A percentile compares a stretch with the other conserved stretches of the same genome.
Evolutionary conservation across 2,329 filamentous ascomycete genomes (phyloP).

Genomic region (Teratosphaeria epicoccoides): DNA sequence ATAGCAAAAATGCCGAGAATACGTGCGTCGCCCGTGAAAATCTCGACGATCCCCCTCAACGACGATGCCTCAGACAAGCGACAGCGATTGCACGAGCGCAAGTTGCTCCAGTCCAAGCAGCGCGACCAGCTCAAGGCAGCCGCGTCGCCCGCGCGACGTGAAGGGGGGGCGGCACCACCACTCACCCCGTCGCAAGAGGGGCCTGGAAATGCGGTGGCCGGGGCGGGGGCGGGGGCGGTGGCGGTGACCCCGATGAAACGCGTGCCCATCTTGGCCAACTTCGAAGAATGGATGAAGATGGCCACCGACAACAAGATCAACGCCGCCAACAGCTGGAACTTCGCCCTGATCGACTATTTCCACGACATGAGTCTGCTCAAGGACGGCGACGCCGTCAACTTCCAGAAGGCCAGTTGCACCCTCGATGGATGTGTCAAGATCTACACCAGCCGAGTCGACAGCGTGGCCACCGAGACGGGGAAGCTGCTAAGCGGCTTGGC

Average conservation of each 20-base stretch:
- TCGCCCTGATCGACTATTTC: constrained; percentile 99
- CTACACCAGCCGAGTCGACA: constrained; percentile 96
- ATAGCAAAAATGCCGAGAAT: constrained; percentile 24
- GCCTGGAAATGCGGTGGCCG: constrained; percentile 61
- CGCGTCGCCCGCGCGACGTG: constrained; percentile 57
- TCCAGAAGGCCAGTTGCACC: constrained; percentile 95
- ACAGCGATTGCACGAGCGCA: constrained; percentile 72
- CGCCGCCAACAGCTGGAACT: constrained; percentile 96
- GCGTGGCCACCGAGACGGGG: constrained; percentile 92
- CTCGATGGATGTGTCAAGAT: constrained; percentile 98
- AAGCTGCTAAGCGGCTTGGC: constrained; percentile 89
- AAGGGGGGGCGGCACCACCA: constrained; percentile 33
- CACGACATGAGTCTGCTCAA: constrained; percentile 97
- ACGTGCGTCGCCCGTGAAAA: constrained; percentile 28
- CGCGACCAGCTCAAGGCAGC: constrained; percentile 85
- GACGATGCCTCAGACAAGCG: constrained; percentile 92
- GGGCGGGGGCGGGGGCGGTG: too few species aligned
- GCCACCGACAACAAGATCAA: constrained; percentile 97
- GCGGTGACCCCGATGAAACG: constrained; percentile 87
- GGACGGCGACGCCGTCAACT: constrained; percentile 94
- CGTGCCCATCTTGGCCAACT: constrained; percentile 90
- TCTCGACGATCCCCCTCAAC: constrained; percentile 70
- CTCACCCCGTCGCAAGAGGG: constrained; percentile 47
- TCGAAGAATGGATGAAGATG: constrained; percentile 99
- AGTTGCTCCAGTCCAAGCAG: constrained; percentile 79